Evolutionary conservation across 75 land plant genomes (phyloP), one percentile per base, ranked within the genome.

Genomic region (Selaginella moellendorffii): DNA sequence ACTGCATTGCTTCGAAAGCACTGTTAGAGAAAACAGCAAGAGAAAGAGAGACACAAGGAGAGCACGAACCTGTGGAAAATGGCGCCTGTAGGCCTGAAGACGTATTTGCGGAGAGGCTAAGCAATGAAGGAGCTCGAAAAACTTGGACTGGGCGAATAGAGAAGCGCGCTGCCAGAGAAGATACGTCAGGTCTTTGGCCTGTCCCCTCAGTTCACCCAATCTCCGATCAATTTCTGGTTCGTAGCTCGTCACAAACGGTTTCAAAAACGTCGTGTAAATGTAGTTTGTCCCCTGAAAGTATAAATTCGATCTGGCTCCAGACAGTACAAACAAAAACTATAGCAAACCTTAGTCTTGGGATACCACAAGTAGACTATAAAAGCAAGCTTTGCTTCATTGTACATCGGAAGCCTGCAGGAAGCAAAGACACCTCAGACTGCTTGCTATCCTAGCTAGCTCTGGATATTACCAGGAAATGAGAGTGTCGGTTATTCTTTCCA

Each of bases 81-180:
- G 46, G 14, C 46, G 46, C 14, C 46, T 36, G 46, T 36, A 36
- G 14, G 46, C 46, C 14, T 36, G 77, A 68, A 80, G 71, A 53
- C 76, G 69, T 30, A 76, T 61, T 61, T 87, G 79, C 54, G 79
- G 88, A 42, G 85, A 31, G 53, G 92, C 92, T 74, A 87, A 66
- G 76, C 73, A 87, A 64, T 85, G 88, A 28, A 87, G 69, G 54
- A 80, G 66, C 10, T 87, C 92, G 69, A 75, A 74, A 54, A 85
- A 27, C 27, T 80, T 80, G 52, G 83, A 70, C 65, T 87, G 92
- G 0, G 68, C 68, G 72, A 79, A 87, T 63, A 63, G 69, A 9
- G 83, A 80, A 63, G 77, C 77, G 31, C 65, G 72, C 54, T 79
- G 90, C 72, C 83, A 83, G 58, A 78, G 81, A 0, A 77, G 27